phyloP scores from a whole-genome alignment of 2,329 filamentous ascomycete species.

The Fusarium sp. region DNA sequence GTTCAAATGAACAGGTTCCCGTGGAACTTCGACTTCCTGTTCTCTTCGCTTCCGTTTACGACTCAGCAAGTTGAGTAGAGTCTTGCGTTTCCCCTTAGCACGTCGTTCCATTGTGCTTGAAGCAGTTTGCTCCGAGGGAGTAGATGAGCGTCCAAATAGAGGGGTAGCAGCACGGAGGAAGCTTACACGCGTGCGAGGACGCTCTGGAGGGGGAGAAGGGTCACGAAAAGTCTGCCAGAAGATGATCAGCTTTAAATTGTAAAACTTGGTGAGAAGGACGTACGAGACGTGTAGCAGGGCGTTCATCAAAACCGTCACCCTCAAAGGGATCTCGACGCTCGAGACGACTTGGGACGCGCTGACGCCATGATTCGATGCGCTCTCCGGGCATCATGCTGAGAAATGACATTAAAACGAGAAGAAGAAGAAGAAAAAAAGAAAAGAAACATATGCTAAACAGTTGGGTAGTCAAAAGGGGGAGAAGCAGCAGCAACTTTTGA shows the following conservation, averaged over 20 bases:
- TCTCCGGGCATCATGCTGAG: constrained; percentile 26
- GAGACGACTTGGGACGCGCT: constrained; percentile 53
- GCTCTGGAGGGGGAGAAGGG: constrained; percentile 28
- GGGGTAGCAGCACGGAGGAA: constrained; percentile 49
- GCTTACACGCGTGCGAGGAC: constrained; percentile 48
- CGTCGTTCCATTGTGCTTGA: constrained; percentile 11
- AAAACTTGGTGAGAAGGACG: neutral
- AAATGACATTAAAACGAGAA: constrained; percentile 8
- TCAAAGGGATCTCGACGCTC: constrained; percentile 55
- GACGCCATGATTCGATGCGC: constrained; percentile 53
- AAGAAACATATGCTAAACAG: neutral
- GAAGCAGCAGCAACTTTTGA: neutral
- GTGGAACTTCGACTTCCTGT: constrained; percentile 21
- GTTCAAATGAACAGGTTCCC: constrained; percentile 49
- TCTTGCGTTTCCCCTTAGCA: constrained; percentile 26
- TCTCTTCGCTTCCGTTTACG: constrained; percentile 49
- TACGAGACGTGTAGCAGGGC: constrained; percentile 52
- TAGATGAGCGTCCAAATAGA: constrained; percentile 41
- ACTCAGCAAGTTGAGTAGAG: constrained; percentile 45
- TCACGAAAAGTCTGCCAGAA: constrained; percentile 46
- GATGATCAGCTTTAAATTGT: neutral
- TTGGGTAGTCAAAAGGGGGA: neutral
- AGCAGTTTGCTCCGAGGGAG: constrained; percentile 29
- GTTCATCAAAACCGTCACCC: constrained; percentile 52
- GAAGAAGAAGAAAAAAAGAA: too few species aligned